These are phyloP conservation scores for Xerocomus spinulosus DNA, from an alignment of 768 basidiomycete species.

Conservation along the genomic window DNA sequence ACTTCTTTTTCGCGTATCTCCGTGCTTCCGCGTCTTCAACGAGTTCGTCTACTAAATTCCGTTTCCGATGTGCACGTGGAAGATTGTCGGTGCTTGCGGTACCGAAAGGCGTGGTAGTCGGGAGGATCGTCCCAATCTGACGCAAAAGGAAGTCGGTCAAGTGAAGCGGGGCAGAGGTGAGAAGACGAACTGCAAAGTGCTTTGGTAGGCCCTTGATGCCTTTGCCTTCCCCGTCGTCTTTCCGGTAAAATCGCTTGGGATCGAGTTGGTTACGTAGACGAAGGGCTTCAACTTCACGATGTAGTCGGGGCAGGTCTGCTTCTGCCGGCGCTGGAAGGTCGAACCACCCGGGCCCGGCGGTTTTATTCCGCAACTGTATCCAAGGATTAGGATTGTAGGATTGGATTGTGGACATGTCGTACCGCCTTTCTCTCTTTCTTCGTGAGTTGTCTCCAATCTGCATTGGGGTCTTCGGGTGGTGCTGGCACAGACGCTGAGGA, in stretches of 20 bases:
- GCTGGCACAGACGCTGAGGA: conserved; percentile 48
- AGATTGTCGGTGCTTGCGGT: conserved; percentile 67
- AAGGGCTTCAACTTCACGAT: conserved; percentile 85
- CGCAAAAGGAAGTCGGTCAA: conserved; percentile 6
- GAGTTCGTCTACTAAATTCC: conserved; percentile 83
- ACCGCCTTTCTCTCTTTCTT: conserved; percentile 73
- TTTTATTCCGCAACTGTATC: conserved; percentile 58
- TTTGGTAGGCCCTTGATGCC: conserved; percentile 83
- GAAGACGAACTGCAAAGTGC: conserved; percentile 73
- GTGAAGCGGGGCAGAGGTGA: background rate
- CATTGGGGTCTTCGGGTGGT: conserved; percentile 58
- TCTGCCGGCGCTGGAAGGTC: conserved; percentile 81
- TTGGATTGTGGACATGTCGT: conserved; percentile 13
- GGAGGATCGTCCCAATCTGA: conserved; percentile 77
- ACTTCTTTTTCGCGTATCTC: conserved; percentile 89
- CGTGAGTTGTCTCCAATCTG: conserved; percentile 63
- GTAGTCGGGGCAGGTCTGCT: conserved; percentile 69
- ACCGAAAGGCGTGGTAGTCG: conserved; percentile 69
- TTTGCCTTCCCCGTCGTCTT: conserved; percentile 80
- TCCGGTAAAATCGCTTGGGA: conserved; percentile 87
- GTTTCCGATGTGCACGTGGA: conserved; percentile 62
- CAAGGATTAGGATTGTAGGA: background rate
- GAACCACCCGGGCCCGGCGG: conserved; percentile 82
- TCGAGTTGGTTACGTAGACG: conserved; percentile 85
- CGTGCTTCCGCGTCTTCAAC: conserved; percentile 84